Evolutionary conservation across 495 filamentous ascomycete species (phyloP), one percentile per base, ranked within the genome.

Genomic region (Zalerion maritima): DNA sequence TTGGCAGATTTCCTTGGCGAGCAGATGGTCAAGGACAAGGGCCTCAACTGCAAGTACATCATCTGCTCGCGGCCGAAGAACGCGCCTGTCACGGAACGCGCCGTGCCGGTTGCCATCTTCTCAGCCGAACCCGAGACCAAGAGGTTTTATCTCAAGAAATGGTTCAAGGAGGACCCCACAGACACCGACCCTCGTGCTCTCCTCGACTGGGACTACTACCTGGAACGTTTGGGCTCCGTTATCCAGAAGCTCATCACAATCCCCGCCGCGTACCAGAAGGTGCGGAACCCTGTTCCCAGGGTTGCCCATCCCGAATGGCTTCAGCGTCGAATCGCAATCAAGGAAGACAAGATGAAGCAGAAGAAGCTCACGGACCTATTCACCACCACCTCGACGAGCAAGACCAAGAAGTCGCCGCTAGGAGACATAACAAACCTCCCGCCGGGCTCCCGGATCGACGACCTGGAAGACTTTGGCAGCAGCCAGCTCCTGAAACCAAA

Each of bases 211-310:
- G 67, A 81, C 34, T 99, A 99, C 47, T 99, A 99, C 45, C 64
- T 81, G 17, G 89, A 99, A 41, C 83, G 89, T 49, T 57, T 99
- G 17, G 86, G 84, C 1, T 94, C 85, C 0, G 91, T 96, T 24
- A 82, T 99, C 18, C 89, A 99, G 55, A 99, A 99, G 53, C 66
- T 99, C 26, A 93, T 99, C 54, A 99, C 89, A 5, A 99, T 99
- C 44, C 89, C 89, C 11, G 89, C 89, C 5, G 89, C 91, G 6
- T 59, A 96, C 11, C 89, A 99, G 48, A 96, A 94, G 49, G 65
- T 96, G 22, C 68, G 77, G 19, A 99, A 99, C 43, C 89, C 89
- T 1, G 87, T 94, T 11, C 89, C 89, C 3, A 67, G 89, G 34
- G 80, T 99, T 26, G 65, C 80, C 10, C 89, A 99, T 58, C 89